Evolutionary conservation across 179 eudicot genomes (phyloP).

Genomic region (Amaranthus tricolor): DNA sequence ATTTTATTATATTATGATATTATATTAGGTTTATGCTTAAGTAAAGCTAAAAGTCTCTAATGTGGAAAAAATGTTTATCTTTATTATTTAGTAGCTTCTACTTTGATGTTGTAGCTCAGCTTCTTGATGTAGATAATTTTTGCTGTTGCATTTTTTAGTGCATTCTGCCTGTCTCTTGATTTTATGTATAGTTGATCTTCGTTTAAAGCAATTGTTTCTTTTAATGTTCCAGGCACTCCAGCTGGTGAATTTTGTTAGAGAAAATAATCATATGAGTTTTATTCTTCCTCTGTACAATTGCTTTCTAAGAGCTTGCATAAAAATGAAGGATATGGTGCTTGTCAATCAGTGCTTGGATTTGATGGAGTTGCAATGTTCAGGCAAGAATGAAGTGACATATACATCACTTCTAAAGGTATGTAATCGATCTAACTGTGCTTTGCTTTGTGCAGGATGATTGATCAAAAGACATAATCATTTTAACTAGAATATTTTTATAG

Average conservation of each 20-base stretch:
- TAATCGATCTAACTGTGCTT: background rate
- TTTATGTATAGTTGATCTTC: slow-evolving; percentile 5
- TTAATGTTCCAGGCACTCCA: slow-evolving; percentile 57
- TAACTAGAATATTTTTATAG: background rate
- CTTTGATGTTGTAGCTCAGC: background rate
- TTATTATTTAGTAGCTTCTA: background rate
- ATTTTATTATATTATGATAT: background rate
- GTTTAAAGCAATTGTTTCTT: slow-evolving; percentile 7
- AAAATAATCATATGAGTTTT: slow-evolving; percentile 43
- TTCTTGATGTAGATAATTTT: slow-evolving; percentile 7
- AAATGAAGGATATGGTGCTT: slow-evolving; percentile 36
- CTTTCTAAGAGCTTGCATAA: slow-evolving; percentile 53
- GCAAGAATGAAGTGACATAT: slow-evolving; percentile 71
- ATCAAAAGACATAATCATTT: background rate
- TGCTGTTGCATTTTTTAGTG: background rate
- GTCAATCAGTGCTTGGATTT: slow-evolving; percentile 63
- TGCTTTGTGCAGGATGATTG: slow-evolving; percentile 4
- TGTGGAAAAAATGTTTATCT: background rate
- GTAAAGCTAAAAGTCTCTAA: background rate
- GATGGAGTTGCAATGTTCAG: slow-evolving; percentile 66
- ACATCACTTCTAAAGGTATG: slow-evolving; percentile 80
- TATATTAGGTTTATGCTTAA: slow-evolving; percentile 7
- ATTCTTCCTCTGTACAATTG: slow-evolving; percentile 53
- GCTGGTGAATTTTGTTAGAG: slow-evolving; percentile 47
- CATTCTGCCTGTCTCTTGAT: background rate